These are phyloP conservation scores for Alternaria triticina DNA, from an alignment of 2,329 filamentous ascomycete species.

Conservation along the genomic window DNA sequence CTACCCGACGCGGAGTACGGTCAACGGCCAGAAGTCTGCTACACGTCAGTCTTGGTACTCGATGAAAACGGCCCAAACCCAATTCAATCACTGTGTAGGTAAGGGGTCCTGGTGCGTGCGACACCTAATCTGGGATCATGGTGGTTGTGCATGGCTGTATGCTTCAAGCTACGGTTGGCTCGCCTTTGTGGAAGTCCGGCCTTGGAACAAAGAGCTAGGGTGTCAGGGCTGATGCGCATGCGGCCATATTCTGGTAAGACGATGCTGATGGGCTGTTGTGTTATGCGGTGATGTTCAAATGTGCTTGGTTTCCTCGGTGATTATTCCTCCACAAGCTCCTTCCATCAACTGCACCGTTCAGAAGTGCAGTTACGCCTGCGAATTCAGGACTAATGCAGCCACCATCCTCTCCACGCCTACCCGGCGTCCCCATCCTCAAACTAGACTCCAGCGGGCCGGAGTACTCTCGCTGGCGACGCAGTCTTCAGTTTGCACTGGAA, in stretches of 20 bases:
- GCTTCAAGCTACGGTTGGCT: conserved; percentile 19
- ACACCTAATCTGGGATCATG: conserved; percentile 7
- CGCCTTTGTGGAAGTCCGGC: conserved; percentile 9
- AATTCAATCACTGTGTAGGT: neutral
- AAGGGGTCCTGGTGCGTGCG: conserved; percentile 18
- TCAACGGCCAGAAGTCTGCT: conserved; percentile 6
- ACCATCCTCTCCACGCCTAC: conserved; percentile 36
- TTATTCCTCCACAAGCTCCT: neutral
- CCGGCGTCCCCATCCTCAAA: conserved; percentile 36
- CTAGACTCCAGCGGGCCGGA: conserved; percentile 37
- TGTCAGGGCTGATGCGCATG: neutral
- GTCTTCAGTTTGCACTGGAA: conserved; percentile 38
- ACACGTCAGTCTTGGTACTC: conserved; percentile 12
- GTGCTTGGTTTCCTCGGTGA: neutral
- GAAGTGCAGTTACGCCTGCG: neutral
- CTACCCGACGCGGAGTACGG: conserved; percentile 28
- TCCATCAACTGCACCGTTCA: neutral
- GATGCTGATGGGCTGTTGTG: neutral
- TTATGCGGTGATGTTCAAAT: neutral
- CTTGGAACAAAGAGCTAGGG: conserved; percentile 10
- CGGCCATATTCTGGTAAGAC: neutral
- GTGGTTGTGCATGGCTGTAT: conserved; percentile 22
- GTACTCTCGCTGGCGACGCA: conserved; percentile 42
- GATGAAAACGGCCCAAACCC: conserved; percentile 6
- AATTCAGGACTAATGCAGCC: conserved; percentile 16